Evolutionary conservation across 2,329 filamentous ascomycete genomes (phyloP).

Genomic region (Aschersonia sp.): DNA sequence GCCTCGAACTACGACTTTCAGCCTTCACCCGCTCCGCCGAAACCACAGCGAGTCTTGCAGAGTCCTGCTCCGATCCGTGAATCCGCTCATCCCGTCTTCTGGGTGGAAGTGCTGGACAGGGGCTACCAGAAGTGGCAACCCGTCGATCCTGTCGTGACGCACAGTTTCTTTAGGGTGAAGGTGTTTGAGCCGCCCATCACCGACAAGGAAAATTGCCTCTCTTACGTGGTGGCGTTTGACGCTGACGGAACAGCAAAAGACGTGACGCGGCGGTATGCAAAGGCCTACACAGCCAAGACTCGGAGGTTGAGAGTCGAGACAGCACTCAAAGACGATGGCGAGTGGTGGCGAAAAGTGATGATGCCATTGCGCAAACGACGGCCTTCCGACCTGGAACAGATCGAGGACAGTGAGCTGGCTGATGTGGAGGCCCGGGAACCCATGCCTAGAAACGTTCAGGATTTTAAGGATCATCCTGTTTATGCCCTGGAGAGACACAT

Average conservation of each 20-base stretch:
- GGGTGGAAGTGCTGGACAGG: conserved; percentile 82
- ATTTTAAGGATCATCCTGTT: conserved; percentile 75
- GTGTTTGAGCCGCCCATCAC: conserved; percentile 71
- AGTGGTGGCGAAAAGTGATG: conserved; percentile 41
- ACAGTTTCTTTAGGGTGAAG: conserved; percentile 56
- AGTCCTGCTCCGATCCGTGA: conserved; percentile 39
- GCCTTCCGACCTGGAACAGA: conserved; percentile 56
- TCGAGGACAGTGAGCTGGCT: conserved; percentile 66
- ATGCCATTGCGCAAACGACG: conserved; percentile 26
- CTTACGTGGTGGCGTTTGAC: conserved; percentile 77
- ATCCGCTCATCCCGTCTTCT: conserved; percentile 72
- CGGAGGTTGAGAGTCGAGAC: conserved; percentile 64
- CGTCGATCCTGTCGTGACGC: conserved; percentile 72
- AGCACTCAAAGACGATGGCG: conserved; percentile 28
- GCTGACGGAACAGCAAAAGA: conserved; percentile 65
- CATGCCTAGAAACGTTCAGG: conserved; percentile 73
- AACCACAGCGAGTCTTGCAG: conserved; percentile 15
- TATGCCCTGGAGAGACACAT: conserved; percentile 80
- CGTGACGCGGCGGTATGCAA: conserved; percentile 76
- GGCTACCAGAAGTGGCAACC: conserved; percentile 85
- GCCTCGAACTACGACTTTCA: conserved; percentile 36
- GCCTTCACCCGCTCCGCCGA: conserved; percentile 25
- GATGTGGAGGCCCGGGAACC: conserved; percentile 60
- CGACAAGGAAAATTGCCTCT: conserved; percentile 62
- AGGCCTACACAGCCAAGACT: conserved; percentile 83